Base-by-base conservation (phyloP, 768 basidiomycete genomes). In the Termitomyces sp. region DNA sequence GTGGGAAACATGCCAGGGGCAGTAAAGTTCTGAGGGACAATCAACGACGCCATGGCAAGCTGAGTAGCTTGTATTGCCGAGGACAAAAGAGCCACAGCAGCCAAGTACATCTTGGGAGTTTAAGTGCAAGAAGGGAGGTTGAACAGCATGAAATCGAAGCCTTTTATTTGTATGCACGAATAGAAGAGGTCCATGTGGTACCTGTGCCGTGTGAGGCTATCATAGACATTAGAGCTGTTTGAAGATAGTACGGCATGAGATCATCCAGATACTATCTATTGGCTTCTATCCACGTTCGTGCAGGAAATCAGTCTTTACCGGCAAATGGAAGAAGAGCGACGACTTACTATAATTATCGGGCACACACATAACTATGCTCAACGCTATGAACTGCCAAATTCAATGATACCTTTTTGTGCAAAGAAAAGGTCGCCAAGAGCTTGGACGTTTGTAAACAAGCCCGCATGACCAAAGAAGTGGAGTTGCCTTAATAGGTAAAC, bases 1-100 rank as follows among this genome's bases (percentile, higher is more conserved):
- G 87, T 87, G 1, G 89, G 88, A 68, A 89, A 89, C 3, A 72
- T 65, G 31, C 86, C 87, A 5, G 85, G 80, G 6, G 71, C 86
- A 3, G 86, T 82, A 65, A 80, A 87, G 3, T 78, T 79, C 5
- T 81, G 78, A 8, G 70, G 77, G 31, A 63, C 60, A 42, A 75
- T 72, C 20, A 65, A 58, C 12, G 63, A 63, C 34, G 62, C 65
- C 6, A 51, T 24, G 8, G 49, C 59, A 37, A 58, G 3, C 30
- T 42, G 39, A 27, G 58, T 44, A 30, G 37, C 55, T 55, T 63
- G 64, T 18, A 62, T n/a, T 20, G 20, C 57, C 30, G 46, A 30
- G 24, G 47, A 42, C 51, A 54, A 33, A 46, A 51, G 44, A 36
- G 31, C n/a, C 11, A 41, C 48, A 39, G 33, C 31, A 33, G n/a